Evolutionary conservation across 805 yeast genomes (phyloP).

Genomic region (Wickerhamiella lipophila): DNA sequence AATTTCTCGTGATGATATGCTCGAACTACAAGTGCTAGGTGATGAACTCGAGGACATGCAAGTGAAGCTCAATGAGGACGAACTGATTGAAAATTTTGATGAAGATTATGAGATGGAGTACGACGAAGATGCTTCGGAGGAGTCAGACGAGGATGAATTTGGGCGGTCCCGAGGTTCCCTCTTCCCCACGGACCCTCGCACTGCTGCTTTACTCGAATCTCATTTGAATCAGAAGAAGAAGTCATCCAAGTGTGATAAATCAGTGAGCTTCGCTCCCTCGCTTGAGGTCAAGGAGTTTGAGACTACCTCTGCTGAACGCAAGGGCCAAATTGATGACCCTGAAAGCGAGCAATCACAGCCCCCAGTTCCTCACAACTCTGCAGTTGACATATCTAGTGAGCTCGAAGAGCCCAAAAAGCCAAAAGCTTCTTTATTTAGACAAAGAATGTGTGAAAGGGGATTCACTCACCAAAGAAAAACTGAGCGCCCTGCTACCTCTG

Average conservation of each 20-base stretch:
- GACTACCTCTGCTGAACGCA: slow-evolving; percentile 19
- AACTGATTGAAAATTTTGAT: slow-evolving; percentile 42
- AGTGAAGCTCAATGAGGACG: slow-evolving; percentile 14
- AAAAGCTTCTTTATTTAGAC: slow-evolving; percentile 27
- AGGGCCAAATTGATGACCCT: slow-evolving; percentile 9
- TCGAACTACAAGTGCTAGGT: slow-evolving; percentile 23
- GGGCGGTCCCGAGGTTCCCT: slow-evolving; percentile 29
- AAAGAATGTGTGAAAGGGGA: slow-evolving; percentile 6
- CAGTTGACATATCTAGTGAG: neutral
- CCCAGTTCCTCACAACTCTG: neutral
- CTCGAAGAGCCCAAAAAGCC: neutral
- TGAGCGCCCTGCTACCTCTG: slow-evolving; percentile 5
- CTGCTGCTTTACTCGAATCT: slow-evolving; percentile 14
- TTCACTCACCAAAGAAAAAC: neutral
- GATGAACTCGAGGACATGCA: slow-evolving; percentile 16
- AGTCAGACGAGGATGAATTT: slow-evolving; percentile 27
- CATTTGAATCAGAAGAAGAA: neutral
- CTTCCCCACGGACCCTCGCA: slow-evolving; percentile 24
- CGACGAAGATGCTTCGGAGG: slow-evolving; percentile 42
- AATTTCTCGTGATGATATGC: slow-evolving; percentile 20
- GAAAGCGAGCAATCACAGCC: neutral
- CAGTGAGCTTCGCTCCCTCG: slow-evolving; percentile 16
- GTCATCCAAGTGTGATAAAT: neutral
- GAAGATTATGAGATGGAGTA: slow-evolving; percentile 19
- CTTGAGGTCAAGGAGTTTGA: slow-evolving; percentile 23